Evolutionary conservation across 805 yeast species (phyloP), one percentile per base, ranked within the genome.

Genomic region (Pichia occidentalis): DNA sequence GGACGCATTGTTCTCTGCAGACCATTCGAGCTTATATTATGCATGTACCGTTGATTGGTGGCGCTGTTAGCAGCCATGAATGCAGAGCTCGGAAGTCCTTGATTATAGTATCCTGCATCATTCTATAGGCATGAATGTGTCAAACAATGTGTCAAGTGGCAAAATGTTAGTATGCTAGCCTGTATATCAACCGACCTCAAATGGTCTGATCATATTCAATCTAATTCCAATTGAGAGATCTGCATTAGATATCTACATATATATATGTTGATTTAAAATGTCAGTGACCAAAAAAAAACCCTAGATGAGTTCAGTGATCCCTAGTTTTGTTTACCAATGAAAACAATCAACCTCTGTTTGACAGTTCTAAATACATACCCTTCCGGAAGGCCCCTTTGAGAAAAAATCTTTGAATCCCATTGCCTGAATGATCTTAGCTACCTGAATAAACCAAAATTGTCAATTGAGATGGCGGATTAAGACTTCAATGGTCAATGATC

Each of bases 351-450:
- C n/a, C n/a, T n/a, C n/a, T n/a, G n/a, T n/a, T n/a, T n/a, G n/a
- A n/a, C n/a, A n/a, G n/a, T n/a, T n/a, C n/a, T n/a, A n/a, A 10
- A 25, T 20, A 42, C 59, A 28, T 48, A 53, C 58, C 39, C 50
- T 54, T 46, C 57, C 50, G 6, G 57, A 48, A 5, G 58, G 54
- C 8, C 48, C 41, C 43, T 54, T 52, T 5, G 53, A 38, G 11
- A 55, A 46, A 14, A 54, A 38, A 29, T 46, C 51, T 13, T 51
- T 52, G 14, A 54, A 40, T 24, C 48, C 58, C 59, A 54, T 54
- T 25, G 33, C 19, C 23, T 12, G 10, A 14, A 18, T 7, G n/a
- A n/a, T n/a, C n/a, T n/a, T n/a, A n/a, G n/a, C n/a, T n/a, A n/a
- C n/a, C n/a, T n/a, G n/a, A n/a, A n/a, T n/a, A n/a, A n/a, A n/a